Evolutionary conservation across 1,284 basidiomycete genomes (phyloP), one percentile per base, ranked within the genome.

Genomic region (Exobasidium cylindrosporum): DNA sequence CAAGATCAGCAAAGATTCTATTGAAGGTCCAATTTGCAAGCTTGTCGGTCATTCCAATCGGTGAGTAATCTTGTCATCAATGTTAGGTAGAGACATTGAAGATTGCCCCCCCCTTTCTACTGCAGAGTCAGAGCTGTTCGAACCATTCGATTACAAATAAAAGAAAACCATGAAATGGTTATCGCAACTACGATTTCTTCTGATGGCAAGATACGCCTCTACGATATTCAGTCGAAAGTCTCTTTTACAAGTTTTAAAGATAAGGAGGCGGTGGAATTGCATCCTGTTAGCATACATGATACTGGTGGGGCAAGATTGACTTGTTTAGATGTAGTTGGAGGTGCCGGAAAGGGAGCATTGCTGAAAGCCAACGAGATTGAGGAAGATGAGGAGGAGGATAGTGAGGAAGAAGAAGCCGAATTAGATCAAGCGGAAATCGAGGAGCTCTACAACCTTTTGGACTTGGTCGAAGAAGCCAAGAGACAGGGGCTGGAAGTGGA

Each of bases 261-360:
- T 54, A 54, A 69, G 29, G 54, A 50, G 47, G 21, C 47, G 14
- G n/a, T 24, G 4, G 21, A 28, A 50, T 24, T 6, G 26, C 21
- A 50, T 21, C 5, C 71, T 32, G 54, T 68, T 28, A 76, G 67
- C 7, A 17, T 47, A 29, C 74, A 70, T 54, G 68, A 75, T 54
- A 79, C 77, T 28, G 70, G 72, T 24, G 70, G 73, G 5, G 70
- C 76, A 24, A 69, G 77, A 1, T 63, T 79, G 29, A 79, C 76
- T 0, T 76, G 74, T 46, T 60, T 79, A 45, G 72, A 71, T 26
- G 65, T 71, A 13, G 74, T 73, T 2, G 73, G 73, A n/a, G 67
- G 68, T 28, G 54, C 63, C 28, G 56, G 59, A 0, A 52, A 31
- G 21, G 11, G 14, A 17, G 13, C 31, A 13, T 45, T 23, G 6